These are phyloP conservation scores for Aspergillus sp. DNA, from an alignment of 2,329 filamentous ascomycete genomes.

Conservation along the genomic window DNA sequence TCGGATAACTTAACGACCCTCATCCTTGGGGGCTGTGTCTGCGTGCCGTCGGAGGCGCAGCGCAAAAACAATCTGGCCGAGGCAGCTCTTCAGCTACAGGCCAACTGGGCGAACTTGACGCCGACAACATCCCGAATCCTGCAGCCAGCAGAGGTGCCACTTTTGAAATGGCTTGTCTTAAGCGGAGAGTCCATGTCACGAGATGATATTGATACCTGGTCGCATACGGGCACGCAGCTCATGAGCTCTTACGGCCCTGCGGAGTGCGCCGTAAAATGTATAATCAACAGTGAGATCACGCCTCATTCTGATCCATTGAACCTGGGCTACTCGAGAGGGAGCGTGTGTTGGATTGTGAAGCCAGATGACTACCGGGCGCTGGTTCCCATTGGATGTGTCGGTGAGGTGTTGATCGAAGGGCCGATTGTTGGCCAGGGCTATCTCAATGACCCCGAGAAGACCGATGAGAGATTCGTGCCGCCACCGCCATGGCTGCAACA, in stretches of 20 bases:
- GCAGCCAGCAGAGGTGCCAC: conserved; percentile 27
- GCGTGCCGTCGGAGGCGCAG: conserved; percentile 39
- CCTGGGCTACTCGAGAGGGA: conserved; percentile 21
- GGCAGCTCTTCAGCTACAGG: conserved; percentile 31
- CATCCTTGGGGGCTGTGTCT: conserved; percentile 40
- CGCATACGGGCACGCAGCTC: conserved; percentile 12
- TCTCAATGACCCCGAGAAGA: conserved; percentile 26
- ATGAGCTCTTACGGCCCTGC: conserved; percentile 16
- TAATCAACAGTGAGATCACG: no score
- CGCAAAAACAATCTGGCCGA: conserved; percentile 38
- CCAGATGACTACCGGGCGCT: conserved; percentile 19
- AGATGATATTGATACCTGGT: conserved; percentile 28
- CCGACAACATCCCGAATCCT: conserved; percentile 43
- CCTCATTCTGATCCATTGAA: no score
- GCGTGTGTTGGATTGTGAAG: conserved; percentile 16
- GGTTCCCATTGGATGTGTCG: conserved; percentile 15
- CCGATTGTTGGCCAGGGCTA: conserved; percentile 21
- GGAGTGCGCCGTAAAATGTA: conserved; percentile 14
- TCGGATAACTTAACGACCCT: conserved; percentile 29
- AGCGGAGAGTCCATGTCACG: conserved; percentile 28
- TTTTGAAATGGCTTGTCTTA: conserved; percentile 27
- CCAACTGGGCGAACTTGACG: conserved; percentile 50
- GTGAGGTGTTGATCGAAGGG: conserved; percentile 30
- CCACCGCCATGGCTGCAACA: conserved; percentile 9
- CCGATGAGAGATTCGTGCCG: conserved; percentile 17